Evolutionary conservation across 2,329 filamentous ascomycete genomes (phyloP).

Genomic region (Aureobasidium namibiae): DNA sequence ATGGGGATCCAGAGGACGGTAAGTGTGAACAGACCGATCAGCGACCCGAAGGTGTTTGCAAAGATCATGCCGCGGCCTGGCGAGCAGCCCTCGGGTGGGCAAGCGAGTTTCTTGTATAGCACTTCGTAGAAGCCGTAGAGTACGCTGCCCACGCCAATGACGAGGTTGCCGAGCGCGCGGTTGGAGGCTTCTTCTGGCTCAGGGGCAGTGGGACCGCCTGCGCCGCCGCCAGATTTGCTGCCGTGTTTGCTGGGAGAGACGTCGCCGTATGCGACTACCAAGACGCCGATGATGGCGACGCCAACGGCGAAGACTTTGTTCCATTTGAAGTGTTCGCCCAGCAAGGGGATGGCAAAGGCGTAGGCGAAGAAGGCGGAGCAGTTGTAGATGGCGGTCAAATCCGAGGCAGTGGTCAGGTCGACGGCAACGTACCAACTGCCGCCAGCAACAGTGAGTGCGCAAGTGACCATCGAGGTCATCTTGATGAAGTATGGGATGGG

Average conservation of each 20-base stretch:
- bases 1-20: slow-evolving; percentile 85
- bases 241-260: slow-evolving; percentile 43
- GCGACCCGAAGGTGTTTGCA: slow-evolving; percentile 80
- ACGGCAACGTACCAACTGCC: slow-evolving; percentile 95
- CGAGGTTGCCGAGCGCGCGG: slow-evolving; percentile 73
- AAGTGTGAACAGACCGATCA: slow-evolving; percentile 82
- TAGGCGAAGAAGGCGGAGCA: slow-evolving; percentile 99
- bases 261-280: slow-evolving; percentile 94
- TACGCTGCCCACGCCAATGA: slow-evolving; percentile 85
- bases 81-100: slow-evolving; percentile 80
- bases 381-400: slow-evolving; percentile 97
- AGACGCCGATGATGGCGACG: slow-evolving; percentile 79
- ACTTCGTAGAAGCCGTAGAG: slow-evolving; percentile 97
- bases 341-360: slow-evolving; percentile 83
- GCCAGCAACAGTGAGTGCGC: slow-evolving; percentile 78
- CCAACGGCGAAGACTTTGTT: slow-evolving; percentile 82
- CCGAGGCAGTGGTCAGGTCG: slow-evolving; percentile 82
- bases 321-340: slow-evolving; percentile 73
- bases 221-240: slow-evolving; percentile 46
- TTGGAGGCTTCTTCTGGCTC: slow-evolving; percentile 50
- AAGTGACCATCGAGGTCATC: slow-evolving; percentile 75
- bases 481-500: slow-evolving; percentile 67
- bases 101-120: slow-evolving; percentile 86
- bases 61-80: slow-evolving; percentile 91
- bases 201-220: slow-evolving; percentile 38